phyloP scores from a whole-genome alignment of 1,284 basidiomycete genomes.

The Phaffia rhodozyma region DNA sequence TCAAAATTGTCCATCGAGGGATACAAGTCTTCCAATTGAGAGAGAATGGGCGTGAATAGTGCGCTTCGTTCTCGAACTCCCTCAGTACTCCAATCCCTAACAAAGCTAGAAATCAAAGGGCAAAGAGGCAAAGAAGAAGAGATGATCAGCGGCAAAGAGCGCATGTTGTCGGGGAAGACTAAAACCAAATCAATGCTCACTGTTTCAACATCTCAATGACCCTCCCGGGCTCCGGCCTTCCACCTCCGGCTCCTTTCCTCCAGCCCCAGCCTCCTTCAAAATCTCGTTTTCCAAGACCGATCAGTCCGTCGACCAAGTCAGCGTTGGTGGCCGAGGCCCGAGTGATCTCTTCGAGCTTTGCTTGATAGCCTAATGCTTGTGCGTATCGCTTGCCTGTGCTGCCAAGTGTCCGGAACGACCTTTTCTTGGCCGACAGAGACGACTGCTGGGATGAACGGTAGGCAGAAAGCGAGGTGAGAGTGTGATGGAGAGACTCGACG shows the following conservation, averaged over 20 bases:
- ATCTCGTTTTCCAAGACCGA: background rate
- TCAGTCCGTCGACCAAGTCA: background rate
- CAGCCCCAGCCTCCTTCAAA: background rate
- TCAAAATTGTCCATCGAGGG: background rate
- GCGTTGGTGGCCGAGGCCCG: background rate
- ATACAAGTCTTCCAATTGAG: slow-evolving; percentile 3
- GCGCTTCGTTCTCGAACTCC: slow-evolving; percentile 18
- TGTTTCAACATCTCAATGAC: slow-evolving; percentile 4
- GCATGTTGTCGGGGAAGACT: background rate
- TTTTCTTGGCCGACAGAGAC: background rate
- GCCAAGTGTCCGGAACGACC: background rate
- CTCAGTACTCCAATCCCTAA: slow-evolving; percentile 21
- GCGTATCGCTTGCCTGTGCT: background rate
- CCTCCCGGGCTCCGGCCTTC: background rate
- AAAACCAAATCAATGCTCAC: background rate
- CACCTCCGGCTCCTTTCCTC: background rate
- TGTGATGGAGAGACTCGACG: background rate
- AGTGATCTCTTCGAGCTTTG: background rate
- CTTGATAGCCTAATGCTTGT: background rate
- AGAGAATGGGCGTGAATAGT: slow-evolving; percentile 21
- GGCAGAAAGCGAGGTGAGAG: background rate
- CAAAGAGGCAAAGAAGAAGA: background rate
- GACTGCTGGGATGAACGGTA: background rate
- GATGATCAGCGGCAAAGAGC: background rate
- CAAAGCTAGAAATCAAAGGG: slow-evolving; percentile 14